These are phyloP conservation scores for Sanghuangporus weigelae DNA, from an alignment of 1,284 basidiomycete genomes.

Conservation along the genomic window DNA sequence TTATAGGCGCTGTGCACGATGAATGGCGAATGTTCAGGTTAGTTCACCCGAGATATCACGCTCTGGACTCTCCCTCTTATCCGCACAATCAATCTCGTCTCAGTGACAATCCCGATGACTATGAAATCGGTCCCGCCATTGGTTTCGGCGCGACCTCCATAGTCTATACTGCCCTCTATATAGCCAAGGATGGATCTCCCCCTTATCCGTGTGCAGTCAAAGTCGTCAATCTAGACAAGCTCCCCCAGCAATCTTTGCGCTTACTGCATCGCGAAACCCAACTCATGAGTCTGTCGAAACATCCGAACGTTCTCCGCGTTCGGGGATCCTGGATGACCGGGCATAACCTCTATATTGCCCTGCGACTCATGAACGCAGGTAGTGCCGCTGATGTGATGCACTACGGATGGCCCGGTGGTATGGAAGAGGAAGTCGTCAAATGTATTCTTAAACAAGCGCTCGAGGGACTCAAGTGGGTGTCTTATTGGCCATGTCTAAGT, in stretches of 20 bases:
- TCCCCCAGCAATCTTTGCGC: constrained; percentile 60
- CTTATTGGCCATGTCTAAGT: constrained; percentile 6
- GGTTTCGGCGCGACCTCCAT: constrained; percentile 86
- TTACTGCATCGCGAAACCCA: constrained; percentile 82
- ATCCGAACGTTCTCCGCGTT: constrained; percentile 86
- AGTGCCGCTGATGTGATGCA: constrained; percentile 84
- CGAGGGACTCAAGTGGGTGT: constrained; percentile 71
- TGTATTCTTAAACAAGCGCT: constrained; percentile 82
- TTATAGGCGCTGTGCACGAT: constrained; percentile 77
- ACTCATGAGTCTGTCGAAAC: constrained; percentile 90
- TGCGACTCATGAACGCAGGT: constrained; percentile 86
- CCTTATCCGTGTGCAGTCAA: constrained; percentile 73
- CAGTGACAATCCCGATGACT: constrained; percentile 68
- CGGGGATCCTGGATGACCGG: constrained; percentile 85
- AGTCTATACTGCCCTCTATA: constrained; percentile 74
- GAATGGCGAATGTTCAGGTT: constrained; percentile 82
- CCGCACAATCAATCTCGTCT: neutral
- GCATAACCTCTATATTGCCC: constrained; percentile 79
- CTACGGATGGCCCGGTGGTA: constrained; percentile 79
- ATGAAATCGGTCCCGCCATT: constrained; percentile 66
- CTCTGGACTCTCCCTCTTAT: neutral
- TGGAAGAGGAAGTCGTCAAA: constrained; percentile 81
- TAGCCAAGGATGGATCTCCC: constrained; percentile 34
- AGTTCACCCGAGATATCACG: constrained; percentile 6
- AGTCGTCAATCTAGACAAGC: constrained; percentile 80